Evolutionary conservation across 257 asterid species (phyloP).

Genomic region (Nicotiana tabacum): DNA sequence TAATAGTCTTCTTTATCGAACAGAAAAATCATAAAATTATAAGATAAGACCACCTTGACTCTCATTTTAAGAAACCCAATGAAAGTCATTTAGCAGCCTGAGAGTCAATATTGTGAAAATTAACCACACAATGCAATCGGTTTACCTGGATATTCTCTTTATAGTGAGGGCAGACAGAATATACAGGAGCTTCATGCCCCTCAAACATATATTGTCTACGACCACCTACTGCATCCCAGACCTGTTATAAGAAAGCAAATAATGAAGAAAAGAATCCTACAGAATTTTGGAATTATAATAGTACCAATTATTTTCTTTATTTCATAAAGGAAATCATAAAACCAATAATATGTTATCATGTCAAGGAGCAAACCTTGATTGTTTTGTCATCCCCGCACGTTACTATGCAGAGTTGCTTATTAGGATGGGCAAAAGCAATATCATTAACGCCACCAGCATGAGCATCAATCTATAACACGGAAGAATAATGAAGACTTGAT

Average conservation of each 20-base stretch:
- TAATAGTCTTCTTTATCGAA: not conserved
- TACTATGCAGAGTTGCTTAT: conserved; percentile 82
- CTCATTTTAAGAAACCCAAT: not conserved
- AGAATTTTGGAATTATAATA: not conserved
- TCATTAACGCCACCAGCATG: conserved; percentile 91
- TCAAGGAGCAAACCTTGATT: conserved; percentile 48
- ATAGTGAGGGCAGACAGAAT: conserved; percentile 88
- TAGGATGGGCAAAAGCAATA: conserved; percentile 88
- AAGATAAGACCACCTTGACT: not conserved
- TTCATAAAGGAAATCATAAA: not conserved
- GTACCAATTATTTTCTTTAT: not conserved
- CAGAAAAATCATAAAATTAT: not conserved
- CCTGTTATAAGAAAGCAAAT: conserved; percentile 37
- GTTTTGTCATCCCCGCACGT: conserved; percentile 96
- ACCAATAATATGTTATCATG: not conserved
- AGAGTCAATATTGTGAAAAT: not conserved
- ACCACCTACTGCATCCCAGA: conserved; percentile 88
- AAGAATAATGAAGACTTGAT: not conserved
- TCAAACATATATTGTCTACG: conserved; percentile 72
- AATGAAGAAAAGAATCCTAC: conserved; percentile 6
- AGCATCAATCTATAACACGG: conserved; percentile 69
- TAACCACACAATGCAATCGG: not conserved
- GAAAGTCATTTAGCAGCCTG: conserved; percentile 10
- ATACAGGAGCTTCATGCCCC: conserved; percentile 92
- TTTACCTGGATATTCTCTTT: conserved; percentile 85